A percentile compares a stretch with the other conserved stretches of the same genome.
Conservation (phyloP, 441 rosid species). For the Codiaeum variegatum region DNA sequence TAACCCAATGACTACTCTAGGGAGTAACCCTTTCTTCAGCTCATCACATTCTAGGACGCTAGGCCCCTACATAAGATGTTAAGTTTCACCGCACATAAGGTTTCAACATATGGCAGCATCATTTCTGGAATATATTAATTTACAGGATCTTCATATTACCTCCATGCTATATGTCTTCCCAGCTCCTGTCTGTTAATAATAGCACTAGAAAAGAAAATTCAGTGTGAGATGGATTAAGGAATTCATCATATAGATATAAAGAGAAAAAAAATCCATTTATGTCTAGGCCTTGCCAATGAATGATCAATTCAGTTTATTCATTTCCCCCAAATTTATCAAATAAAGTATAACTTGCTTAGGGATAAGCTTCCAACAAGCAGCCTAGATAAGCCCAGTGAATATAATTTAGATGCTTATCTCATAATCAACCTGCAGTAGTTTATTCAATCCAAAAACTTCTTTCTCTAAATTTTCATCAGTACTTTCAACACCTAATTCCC, state of each 20-base stretch:
- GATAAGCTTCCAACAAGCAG: no score
- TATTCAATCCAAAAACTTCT: neutral
- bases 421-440: neutral
- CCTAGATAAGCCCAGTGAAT: no score
- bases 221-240: conserved; percentile 5
- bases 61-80: conserved; percentile 50
- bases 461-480: neutral
- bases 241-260: neutral
- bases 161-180: conserved; percentile 90
- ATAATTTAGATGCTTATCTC: neutral
- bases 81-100: neutral
- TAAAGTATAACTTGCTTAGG: neutral
- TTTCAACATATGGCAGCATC: neutral
- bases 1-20: conserved; percentile 57
- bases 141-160: conserved; percentile 34
- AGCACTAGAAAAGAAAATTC: conserved; percentile 12
- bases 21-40: conserved; percentile 63
- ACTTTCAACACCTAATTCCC: neutral
- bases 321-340: neutral
- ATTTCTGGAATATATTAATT: neutral
- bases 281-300: neutral
- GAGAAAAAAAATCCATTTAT: neutral
- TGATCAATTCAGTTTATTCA: conserved; percentile 19
- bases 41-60: conserved; percentile 51
- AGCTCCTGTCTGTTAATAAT: conserved; percentile 78